Base-by-base conservation (phyloP, 2,329 filamentous ascomycete genomes). In the Aspergillus fijiensis region DNA sequence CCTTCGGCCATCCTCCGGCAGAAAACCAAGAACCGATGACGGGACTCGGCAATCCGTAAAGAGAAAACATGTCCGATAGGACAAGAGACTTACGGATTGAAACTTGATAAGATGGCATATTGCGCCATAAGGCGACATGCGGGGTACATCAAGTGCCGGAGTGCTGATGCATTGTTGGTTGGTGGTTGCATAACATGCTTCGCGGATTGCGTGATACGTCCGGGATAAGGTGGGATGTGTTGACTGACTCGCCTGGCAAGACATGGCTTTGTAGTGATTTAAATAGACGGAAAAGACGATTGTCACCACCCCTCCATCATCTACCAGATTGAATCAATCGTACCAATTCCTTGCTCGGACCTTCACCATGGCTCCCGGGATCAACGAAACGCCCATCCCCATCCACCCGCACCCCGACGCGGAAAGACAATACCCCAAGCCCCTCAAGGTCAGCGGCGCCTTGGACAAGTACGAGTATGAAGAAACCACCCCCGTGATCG, bases 401-500 rank as follows among this genome's bases (percentile, higher is more conserved):
- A 35, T 55, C 19, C 53, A 55, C 53, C 33, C 53, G 9, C 53
- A 35, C 42, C 53, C 59, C 23, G 52, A 33, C 4, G 54, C 49
- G 5, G 55, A 48, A n/a, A 31, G 42, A 27, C 54, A 57, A 50
- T 67, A 66, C 48, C 65, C 53, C 25, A 57, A 10, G 14, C 65
- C 62, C 54, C 64, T 80, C 47, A 68, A 74, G 57, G 67, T 69
- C 21, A 71, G 62, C 10, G 79, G 79, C 16, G 67, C 67, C 0
- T 67, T 82, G 23, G 74, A 81, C 33, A 59, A 73, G 47, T 79
- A 75, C 60, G 63, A 72, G n/a, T 76, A 66, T 16, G 75, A 79
- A 58, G 80, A 82, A 51, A 68, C 78, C 6, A 78, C 78, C 0
- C 69, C 72, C 0, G 66, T 75, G 19, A 79, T 80, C 58, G 78